A percentile compares a stretch with the other conserved stretches of the same genome.
Conservation (phyloP, 768 basidiomycete species). For the Thelephora ganbajun region DNA sequence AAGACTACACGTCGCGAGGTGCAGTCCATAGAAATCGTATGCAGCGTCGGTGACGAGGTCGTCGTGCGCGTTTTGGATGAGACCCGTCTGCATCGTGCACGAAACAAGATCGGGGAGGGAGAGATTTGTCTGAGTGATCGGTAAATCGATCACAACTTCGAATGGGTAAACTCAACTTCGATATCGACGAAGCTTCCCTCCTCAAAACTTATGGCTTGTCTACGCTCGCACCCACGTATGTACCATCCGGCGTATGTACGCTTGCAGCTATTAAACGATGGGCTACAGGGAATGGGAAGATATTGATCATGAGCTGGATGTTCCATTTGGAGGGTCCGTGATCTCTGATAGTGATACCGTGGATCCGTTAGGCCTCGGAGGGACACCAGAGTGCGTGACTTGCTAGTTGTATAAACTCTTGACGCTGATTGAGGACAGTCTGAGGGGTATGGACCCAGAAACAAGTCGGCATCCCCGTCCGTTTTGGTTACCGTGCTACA, state of each 20-base stretch:
- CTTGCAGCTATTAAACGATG: background rate
- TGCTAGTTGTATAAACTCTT: slow-evolving; percentile 1
- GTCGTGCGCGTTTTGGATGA: slow-evolving; percentile 64
- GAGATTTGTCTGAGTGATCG: background rate
- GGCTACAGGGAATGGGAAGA: slow-evolving; percentile 73
- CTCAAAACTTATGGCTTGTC: slow-evolving; percentile 84
- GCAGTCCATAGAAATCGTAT: slow-evolving; percentile 84
- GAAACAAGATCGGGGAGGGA: background rate
- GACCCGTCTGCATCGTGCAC: slow-evolving; percentile 50
- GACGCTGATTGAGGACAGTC: slow-evolving; percentile 21
- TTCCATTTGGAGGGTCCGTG: slow-evolving; percentile 57
- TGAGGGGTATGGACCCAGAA: slow-evolving; percentile 61
- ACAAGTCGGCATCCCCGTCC: slow-evolving; percentile 40
- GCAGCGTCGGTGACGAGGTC: slow-evolving; percentile 78
- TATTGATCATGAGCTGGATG: slow-evolving; percentile 72
- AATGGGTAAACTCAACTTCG: slow-evolving; percentile 54
- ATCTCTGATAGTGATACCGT: slow-evolving; percentile 40
- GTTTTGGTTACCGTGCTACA: background rate
- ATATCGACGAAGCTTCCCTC: slow-evolving; percentile 67
- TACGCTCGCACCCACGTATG: slow-evolving; percentile 61
- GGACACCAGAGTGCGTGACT: slow-evolving; percentile 37
- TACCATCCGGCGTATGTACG: background rate
- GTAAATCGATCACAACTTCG: background rate
- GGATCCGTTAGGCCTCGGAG: slow-evolving; percentile 72
- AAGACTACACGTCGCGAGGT: slow-evolving; percentile 67